A percentile compares a stretch with the other conserved stretches of the same genome.
Conservation (phyloP, 257 asterid genomes). For the Plantago major region DNA sequence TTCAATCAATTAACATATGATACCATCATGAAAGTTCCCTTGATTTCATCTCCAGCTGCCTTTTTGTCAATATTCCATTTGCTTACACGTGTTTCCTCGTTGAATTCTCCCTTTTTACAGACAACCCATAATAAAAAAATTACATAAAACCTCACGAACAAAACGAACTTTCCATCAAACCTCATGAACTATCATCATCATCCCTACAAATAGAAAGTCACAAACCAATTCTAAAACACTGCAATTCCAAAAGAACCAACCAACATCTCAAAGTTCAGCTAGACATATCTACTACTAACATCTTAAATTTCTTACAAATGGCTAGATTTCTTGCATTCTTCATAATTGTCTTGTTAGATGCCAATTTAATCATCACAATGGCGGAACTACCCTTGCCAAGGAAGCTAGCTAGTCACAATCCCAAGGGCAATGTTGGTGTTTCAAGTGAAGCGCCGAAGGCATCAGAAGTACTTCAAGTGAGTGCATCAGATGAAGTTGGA, state of each 20-base stretch:
- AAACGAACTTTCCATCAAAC: slow-evolving; percentile 29
- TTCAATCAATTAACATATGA: slow-evolving; percentile 5
- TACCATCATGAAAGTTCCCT: slow-evolving; percentile 2
- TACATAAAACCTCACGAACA: slow-evolving; percentile 10
- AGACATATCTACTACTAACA: too few relatives aligned
- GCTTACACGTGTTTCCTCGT: slow-evolving; percentile 27
- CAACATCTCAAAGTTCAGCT: too few relatives aligned
- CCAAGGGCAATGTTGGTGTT: not conserved
- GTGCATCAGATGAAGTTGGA: slow-evolving; percentile 15
- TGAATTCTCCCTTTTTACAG: slow-evolving; percentile 14
- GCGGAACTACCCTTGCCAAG: slow-evolving; percentile 19
- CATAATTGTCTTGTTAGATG: slow-evolving; percentile 14
- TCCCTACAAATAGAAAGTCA: not conserved
- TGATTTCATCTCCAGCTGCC: slow-evolving; percentile 10
- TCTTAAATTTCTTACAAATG: slow-evolving; percentile 8
- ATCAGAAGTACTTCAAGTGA: not conserved
- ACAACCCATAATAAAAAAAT: not conserved
- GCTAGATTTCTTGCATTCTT: slow-evolving; percentile 21
- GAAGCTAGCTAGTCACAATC: slow-evolving; percentile 24
- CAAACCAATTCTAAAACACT: not conserved
- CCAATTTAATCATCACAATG: slow-evolving; percentile 14
- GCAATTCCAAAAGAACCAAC: not conserved
- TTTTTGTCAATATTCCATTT: slow-evolving; percentile 3
- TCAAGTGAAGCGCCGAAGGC: slow-evolving; percentile 15
- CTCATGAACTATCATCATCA: not conserved